Percentiles rank a stretch among this genome's conserved stretches.
phyloP scores from a whole-genome alignment of 345 rosid genomes.

The Citrus hindsii region DNA sequence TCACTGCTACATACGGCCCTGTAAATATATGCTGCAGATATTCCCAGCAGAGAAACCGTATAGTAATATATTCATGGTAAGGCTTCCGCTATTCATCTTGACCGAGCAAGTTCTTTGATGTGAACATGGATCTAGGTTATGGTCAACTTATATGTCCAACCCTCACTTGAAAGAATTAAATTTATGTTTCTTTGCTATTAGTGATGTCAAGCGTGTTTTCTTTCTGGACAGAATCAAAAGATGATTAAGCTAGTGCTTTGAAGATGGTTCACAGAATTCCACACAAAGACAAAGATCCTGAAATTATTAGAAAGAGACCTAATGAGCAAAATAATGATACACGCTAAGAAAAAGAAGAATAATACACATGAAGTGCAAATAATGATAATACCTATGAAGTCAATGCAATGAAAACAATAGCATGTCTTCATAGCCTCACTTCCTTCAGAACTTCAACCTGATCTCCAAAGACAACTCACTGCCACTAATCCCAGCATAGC shows the following conservation, averaged over 20 bases:
- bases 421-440: neutral
- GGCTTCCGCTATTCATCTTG: too few species aligned
- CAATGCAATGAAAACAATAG: constrained; percentile 4
- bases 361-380: neutral
- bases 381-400: neutral
- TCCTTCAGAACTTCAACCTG: too few species aligned
- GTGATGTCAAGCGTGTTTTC: constrained; percentile 8
- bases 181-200: neutral
- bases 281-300: constrained; percentile 27
- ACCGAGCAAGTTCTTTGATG: too few species aligned
- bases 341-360: neutral
- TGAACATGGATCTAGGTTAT: neutral
- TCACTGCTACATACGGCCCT: too few species aligned
- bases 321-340: neutral
- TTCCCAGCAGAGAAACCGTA: too few species aligned
- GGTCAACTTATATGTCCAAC: constrained; percentile 25
- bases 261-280: neutral
- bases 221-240: constrained; percentile 3
- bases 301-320: constrained; percentile 26
- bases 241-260: neutral
- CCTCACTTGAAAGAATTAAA: neutral
- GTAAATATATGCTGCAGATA: too few species aligned
- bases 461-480: too few species aligned
- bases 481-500: too few species aligned
- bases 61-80: too few species aligned